Evolutionary conservation across 2,329 filamentous ascomycete species (phyloP), one percentile per base, ranked within the genome.

Genomic region (Alternaria gaisen): DNA sequence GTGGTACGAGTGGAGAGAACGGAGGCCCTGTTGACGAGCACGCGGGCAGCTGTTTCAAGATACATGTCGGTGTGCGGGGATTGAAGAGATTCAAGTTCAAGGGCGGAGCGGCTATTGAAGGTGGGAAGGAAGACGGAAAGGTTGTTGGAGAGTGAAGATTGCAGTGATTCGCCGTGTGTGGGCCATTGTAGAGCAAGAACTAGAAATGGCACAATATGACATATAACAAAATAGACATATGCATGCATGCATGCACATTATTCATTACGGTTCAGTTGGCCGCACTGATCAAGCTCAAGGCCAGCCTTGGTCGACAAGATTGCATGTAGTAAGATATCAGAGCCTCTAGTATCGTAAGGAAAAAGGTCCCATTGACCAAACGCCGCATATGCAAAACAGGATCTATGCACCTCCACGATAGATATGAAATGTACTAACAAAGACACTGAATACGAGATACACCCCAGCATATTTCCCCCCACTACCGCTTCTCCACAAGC

Each of bases 401-500:
- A 2, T 12, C 20, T 50, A 50, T 26, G 30, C 20, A 32, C 46
- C 46, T 18, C 5, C 46, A 50, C 9, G 14, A 36, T 14, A 16
- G 12, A 34, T 32, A 47, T 7, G 8, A 47, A 46, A 46, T 11
- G 20, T 22, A 42, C 10, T 20, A 30, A 46, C n/a, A 46, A 30
- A 32, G 10, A 7, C 12, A 10, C 11, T n/a, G 14, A 8, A 12
- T 6, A 5, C 22, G 6, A 42, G 7, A 7, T 9, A n/a, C 22
- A 43, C 14, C 7, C 12, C 26, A 47, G 10, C 38, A 12, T 1
- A 38, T n/a, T n/a, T 38, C 16, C 14, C 4, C 16, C 12, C n/a
- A 38, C 16, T 85, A 94, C 74, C 92, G 86, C 84, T 89, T 94
- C 85, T 99, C 95, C 22, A 99, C 88, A 48, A 99, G 87, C 72